Evolutionary conservation across 2,329 filamentous ascomycete genomes (phyloP).

Genomic region (Ophiostoma ips): DNA sequence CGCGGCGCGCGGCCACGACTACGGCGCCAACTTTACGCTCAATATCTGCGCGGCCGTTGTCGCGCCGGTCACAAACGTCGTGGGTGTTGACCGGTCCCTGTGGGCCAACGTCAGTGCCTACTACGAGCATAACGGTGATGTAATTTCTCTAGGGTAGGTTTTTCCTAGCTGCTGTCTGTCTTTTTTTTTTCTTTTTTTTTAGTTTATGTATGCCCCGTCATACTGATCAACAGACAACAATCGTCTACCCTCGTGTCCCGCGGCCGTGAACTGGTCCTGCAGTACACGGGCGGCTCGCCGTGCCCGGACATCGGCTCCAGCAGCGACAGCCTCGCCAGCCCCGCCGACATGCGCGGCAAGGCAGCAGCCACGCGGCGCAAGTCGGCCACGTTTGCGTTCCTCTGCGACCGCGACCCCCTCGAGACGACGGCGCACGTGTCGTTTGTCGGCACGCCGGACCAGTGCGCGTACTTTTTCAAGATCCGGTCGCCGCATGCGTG

Average conservation of each 20-base stretch:
- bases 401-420: constrained; percentile 74
- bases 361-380: constrained; percentile 38
- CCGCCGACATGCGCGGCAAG: constrained; percentile 18
- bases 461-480: constrained; percentile 94
- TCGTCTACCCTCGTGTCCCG: constrained; percentile 41
- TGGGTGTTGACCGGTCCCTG: constrained; percentile 44
- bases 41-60: constrained; percentile 73
- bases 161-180: background rate
- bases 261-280: constrained; percentile 61
- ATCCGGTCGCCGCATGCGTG: constrained; percentile 77
- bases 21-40: constrained; percentile 67
- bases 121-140: constrained; percentile 50
- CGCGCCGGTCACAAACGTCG: constrained; percentile 46
- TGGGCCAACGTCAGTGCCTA: constrained; percentile 70
- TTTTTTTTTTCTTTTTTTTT: background rate
- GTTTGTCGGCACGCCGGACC: constrained; percentile 79
- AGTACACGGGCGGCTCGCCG: constrained; percentile 64
- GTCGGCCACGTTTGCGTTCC: constrained; percentile 80
- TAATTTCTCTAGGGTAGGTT: constrained; percentile 62
- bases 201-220: background rate
- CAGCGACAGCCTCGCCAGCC: constrained; percentile 18
- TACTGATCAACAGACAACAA: constrained; percentile 32
- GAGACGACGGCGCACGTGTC: constrained; percentile 55
- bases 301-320: constrained; percentile 37
- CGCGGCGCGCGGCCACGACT: constrained; percentile 59